phyloP scores from a whole-genome alignment of 176 grass and related monocot genomes.

The Elymus sibiricus region DNA sequence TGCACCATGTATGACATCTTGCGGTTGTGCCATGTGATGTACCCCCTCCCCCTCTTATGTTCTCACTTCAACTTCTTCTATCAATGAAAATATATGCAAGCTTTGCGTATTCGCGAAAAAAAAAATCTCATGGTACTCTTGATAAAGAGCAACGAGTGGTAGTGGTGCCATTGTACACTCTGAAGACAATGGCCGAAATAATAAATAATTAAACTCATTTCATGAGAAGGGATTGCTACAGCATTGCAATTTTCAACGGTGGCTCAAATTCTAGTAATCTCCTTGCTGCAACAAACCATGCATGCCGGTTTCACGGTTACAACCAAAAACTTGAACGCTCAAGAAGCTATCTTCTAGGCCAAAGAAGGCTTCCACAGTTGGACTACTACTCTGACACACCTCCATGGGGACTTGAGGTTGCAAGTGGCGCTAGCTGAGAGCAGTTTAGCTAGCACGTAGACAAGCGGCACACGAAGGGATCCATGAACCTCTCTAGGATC shows the following conservation, averaged over 20 bases:
- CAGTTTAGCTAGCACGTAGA: background rate
- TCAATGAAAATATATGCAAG: background rate
- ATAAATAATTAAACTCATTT: background rate
- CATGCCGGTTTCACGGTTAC: background rate
- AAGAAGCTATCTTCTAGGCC: constrained; percentile 35
- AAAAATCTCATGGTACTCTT: background rate
- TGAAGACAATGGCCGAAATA: background rate
- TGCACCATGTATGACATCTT: too few relatives aligned
- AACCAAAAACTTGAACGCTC: constrained; percentile 9
- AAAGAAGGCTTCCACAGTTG: constrained; percentile 21
- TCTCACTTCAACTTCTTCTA: background rate
- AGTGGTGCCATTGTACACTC: background rate
- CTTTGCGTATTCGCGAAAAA: too few relatives aligned
- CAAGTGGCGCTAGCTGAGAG: too few relatives aligned
- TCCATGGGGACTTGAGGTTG: background rate
- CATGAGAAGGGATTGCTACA: background rate
- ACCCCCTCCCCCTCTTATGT: too few relatives aligned
- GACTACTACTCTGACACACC: background rate
- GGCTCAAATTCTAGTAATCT: background rate
- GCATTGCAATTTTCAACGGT: background rate
- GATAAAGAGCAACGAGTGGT: background rate
- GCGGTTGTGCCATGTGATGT: too few relatives aligned
- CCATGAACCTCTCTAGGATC: too few relatives aligned
- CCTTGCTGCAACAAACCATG: constrained; percentile 5
- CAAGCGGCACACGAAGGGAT: background rate